A percentile compares a stretch with the other conserved stretches of the same genome.
These are phyloP conservation scores for Candida nemodendra DNA, from an alignment of 805 yeast genomes.

Conservation along the genomic window DNA sequence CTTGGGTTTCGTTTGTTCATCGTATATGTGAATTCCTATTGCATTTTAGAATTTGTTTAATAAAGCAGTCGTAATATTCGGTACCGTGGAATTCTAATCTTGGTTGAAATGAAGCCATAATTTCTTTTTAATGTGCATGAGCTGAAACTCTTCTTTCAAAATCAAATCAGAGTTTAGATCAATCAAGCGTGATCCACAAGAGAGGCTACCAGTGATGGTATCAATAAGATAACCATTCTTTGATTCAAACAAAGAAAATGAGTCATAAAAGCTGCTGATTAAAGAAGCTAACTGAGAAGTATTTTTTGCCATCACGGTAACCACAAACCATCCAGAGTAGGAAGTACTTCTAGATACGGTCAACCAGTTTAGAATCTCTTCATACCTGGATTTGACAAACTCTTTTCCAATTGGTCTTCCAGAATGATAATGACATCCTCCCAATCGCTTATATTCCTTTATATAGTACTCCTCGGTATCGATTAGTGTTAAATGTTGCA, in stretches of 20 bases:
- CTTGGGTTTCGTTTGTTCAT: too few relatives aligned
- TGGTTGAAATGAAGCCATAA: too few relatives aligned
- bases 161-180: slow-evolving; percentile 13
- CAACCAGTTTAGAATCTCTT: slow-evolving; percentile 15
- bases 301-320: not conserved
- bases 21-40: too few relatives aligned
- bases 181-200: not conserved
- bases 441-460: slow-evolving; percentile 9
- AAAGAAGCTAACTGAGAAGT: slow-evolving; percentile 1
- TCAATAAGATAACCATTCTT: slow-evolving; percentile 1
- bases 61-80: too few relatives aligned
- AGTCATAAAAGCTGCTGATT: slow-evolving; percentile 1
- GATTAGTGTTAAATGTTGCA: slow-evolving; percentile 9
- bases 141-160: slow-evolving; percentile 14
- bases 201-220: not conserved
- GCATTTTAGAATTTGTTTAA: too few relatives aligned
- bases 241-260: slow-evolving; percentile 9
- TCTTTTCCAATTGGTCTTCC: not conserved
- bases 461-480: slow-evolving; percentile 13
- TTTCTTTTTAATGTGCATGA: slow-evolving; percentile 12
- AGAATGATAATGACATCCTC: not conserved
- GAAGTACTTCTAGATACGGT: slow-evolving; percentile 5
- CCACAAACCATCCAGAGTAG: slow-evolving; percentile 14
- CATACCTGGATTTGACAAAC: not conserved
- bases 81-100: too few relatives aligned